Percentiles rank a stretch among this genome's conserved stretches.
Conservation (phyloP, 2,329 filamentous ascomycete species). For the Sclerotinia spermophila region DNA sequence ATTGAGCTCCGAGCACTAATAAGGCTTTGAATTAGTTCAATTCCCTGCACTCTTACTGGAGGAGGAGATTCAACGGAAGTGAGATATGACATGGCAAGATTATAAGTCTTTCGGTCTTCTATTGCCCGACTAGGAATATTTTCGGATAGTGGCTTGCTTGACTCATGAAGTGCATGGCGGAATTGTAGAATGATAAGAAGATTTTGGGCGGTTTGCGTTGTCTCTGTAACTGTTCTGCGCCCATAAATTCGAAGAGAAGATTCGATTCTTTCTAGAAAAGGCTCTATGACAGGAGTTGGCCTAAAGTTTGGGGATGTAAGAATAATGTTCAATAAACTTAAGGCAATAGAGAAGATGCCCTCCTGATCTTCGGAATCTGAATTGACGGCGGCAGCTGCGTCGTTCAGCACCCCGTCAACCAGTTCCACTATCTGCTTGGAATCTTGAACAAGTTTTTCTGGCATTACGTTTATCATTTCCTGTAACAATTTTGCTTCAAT, state of each 20-base stretch:
- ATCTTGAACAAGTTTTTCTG: constrained; percentile 59
- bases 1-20: constrained; percentile 53
- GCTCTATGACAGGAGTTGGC: constrained; percentile 42
- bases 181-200: constrained; percentile 54
- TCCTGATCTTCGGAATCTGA: constrained; percentile 44
- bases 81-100: constrained; percentile 61
- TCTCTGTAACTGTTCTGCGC: constrained; percentile 40
- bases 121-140: constrained; percentile 44
- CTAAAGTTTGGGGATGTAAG: constrained; percentile 56
- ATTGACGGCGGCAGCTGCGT: constrained; percentile 20
- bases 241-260: constrained; percentile 45
- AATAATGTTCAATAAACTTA: constrained; percentile 60
- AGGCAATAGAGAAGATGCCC: constrained; percentile 49
- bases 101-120: constrained; percentile 60
- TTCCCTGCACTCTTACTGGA: constrained; percentile 62
- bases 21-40: constrained; percentile 57
- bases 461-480: constrained; percentile 59
- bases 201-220: constrained; percentile 54
- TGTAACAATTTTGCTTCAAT: constrained; percentile 61
- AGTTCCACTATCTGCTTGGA: constrained; percentile 64
- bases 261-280: constrained; percentile 46
- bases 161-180: constrained; percentile 50
- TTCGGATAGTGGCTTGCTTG: constrained; percentile 13
- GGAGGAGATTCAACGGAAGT: constrained; percentile 58
- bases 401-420: constrained; percentile 53